A percentile compares a stretch with the other conserved stretches of the same genome.
These are phyloP conservation scores for Gypsophila paniculata DNA, from an alignment of 179 eudicot species.

Conservation along the genomic window DNA sequence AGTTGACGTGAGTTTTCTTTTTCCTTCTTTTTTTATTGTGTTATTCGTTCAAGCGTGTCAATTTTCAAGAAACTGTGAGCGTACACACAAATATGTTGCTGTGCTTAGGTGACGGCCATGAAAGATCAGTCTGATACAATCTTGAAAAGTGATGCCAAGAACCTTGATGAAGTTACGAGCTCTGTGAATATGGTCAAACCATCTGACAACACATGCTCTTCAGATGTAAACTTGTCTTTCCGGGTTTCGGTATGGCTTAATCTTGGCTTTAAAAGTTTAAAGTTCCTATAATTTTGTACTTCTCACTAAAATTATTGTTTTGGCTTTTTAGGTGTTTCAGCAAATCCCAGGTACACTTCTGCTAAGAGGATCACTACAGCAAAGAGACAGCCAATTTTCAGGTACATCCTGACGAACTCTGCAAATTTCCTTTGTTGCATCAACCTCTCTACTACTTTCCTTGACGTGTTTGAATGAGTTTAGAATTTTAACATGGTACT, in stretches of 20 bases:
- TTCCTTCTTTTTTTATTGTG: too few relatives aligned
- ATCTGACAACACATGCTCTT: slow-evolving; percentile 27
- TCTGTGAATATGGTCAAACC: slow-evolving; percentile 19
- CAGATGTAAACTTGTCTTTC: slow-evolving; percentile 32
- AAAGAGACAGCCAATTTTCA: slow-evolving; percentile 37
- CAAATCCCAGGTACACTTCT: slow-evolving; percentile 86
- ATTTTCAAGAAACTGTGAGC: not conserved
- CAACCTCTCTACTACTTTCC: not conserved
- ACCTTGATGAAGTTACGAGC: slow-evolving; percentile 26
- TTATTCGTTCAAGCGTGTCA: not conserved
- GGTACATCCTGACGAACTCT: slow-evolving; percentile 31
- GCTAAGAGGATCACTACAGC: slow-evolving; percentile 68
- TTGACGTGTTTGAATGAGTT: not conserved
- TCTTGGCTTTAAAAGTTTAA: not conserved
- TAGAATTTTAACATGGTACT: not conserved
- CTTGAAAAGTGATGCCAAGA: slow-evolving; percentile 38
- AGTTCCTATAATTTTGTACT: not conserved
- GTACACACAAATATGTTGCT: not conserved
- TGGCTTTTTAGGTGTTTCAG: slow-evolving; percentile 61
- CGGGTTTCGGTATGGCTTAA: slow-evolving; percentile 49
- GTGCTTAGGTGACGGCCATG: slow-evolving; percentile 46
- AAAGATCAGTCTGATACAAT: slow-evolving; percentile 47
- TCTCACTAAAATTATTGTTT: not conserved
- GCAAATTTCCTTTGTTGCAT: not conserved
- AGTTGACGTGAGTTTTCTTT: slow-evolving; percentile 51